phyloP scores from a whole-genome alignment of 768 basidiomycete genomes.

The Leccinum fibrillosum region DNA sequence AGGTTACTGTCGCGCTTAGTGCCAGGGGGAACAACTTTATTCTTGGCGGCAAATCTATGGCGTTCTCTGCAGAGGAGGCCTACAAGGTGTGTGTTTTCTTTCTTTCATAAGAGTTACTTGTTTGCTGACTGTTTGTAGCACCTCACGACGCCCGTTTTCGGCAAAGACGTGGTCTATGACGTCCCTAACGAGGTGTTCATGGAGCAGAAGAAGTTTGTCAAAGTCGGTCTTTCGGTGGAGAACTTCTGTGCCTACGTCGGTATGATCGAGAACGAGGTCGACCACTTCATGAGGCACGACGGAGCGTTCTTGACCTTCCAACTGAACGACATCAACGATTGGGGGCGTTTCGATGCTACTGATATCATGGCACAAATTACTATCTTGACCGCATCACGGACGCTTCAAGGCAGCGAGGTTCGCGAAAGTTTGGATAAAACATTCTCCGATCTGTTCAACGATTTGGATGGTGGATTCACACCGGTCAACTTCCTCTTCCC shows the following conservation, averaged over 20 bases:
- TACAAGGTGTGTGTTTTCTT: slow-evolving; percentile 62
- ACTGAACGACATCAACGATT: slow-evolving; percentile 64
- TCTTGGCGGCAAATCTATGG: slow-evolving; percentile 88
- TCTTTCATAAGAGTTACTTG: not conserved
- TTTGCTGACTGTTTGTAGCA: slow-evolving; percentile 46
- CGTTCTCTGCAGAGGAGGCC: slow-evolving; percentile 94
- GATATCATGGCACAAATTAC: slow-evolving; percentile 82
- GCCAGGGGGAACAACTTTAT: slow-evolving; percentile 92
- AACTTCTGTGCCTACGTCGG: slow-evolving; percentile 84
- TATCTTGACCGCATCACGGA: slow-evolving; percentile 90
- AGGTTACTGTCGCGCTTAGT: slow-evolving; percentile 87
- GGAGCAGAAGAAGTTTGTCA: slow-evolving; percentile 99
- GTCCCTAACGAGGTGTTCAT: slow-evolving; percentile 94
- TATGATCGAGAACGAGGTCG: slow-evolving; percentile 76
- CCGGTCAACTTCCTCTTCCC: slow-evolving; percentile 96
- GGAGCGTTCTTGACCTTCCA: slow-evolving; percentile 60
- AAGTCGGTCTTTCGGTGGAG: slow-evolving; percentile 89
- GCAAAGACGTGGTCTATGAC: slow-evolving; percentile 97
- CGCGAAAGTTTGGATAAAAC: slow-evolving; percentile 72
- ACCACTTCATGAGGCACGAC: slow-evolving; percentile 68
- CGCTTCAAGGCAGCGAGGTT: slow-evolving; percentile 92
- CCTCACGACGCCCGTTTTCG: slow-evolving; percentile 92
- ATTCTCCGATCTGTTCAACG: slow-evolving; percentile 81
- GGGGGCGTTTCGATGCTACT: slow-evolving; percentile 75
- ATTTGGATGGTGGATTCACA: slow-evolving; percentile 94